Conservation (phyloP, 2,329 filamentous ascomycete genomes). For the Colletotrichum melonis region DNA sequence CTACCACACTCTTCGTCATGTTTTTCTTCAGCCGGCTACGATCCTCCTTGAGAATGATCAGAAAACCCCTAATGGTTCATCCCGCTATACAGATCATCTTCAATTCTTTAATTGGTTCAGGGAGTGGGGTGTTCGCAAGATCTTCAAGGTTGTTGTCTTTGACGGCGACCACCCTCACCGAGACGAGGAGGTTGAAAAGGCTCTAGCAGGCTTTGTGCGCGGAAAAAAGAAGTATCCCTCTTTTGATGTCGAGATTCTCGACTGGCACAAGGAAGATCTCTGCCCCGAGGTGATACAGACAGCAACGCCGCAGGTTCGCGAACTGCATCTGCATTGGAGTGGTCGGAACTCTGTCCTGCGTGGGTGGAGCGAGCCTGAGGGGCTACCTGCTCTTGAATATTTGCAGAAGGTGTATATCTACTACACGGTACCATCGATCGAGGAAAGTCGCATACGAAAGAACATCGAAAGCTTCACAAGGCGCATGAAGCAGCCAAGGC, state of each 20-base stretch:
- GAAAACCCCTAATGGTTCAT: background rate
- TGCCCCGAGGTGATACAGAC: constrained; percentile 30
- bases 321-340: constrained; percentile 45
- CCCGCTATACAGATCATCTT: constrained; percentile 34
- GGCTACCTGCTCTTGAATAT: constrained; percentile 39
- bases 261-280: constrained; percentile 46
- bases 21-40: background rate
- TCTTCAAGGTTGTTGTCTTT: constrained; percentile 44
- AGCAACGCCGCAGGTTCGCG: constrained; percentile 27
- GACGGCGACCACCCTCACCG: constrained; percentile 41
- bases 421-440: background rate
- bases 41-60: background rate
- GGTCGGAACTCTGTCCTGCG: constrained; percentile 47
- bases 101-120: constrained; percentile 43
- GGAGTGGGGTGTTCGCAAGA: constrained; percentile 40
- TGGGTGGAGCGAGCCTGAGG: constrained; percentile 44
- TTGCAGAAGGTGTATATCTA: constrained; percentile 40
- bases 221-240: background rate
- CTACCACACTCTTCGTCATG: background rate
- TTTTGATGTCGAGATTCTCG: constrained; percentile 43
- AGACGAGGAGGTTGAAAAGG: constrained; percentile 43
- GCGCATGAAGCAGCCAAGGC: background rate
- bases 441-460: background rate
- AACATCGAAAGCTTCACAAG: background rate
- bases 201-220: constrained; percentile 27